phyloP scores from a whole-genome alignment of 2,329 filamentous ascomycete species.

The Periconia sp. region DNA sequence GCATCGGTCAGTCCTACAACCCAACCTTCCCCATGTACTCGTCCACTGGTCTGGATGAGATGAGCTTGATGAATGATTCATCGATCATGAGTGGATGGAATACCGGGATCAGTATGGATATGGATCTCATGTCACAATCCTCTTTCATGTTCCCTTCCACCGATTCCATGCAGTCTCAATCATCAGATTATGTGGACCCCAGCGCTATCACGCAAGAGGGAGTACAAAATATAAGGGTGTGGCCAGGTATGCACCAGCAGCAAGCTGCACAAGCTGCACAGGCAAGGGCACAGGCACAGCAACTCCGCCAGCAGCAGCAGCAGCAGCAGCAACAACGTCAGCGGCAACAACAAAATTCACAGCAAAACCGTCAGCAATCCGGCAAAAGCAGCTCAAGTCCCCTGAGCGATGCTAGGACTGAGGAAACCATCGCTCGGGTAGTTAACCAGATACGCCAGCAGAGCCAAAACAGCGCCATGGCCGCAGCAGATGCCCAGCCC shows the following conservation, averaged over 20 bases:
- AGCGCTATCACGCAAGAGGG: constrained; percentile 69
- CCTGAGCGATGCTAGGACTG: constrained; percentile 53
- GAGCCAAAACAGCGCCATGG: constrained; percentile 56
- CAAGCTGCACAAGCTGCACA: constrained; percentile 67
- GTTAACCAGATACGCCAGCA: constrained; percentile 86
- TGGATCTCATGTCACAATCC: constrained; percentile 57
- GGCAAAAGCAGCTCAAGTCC: constrained; percentile 43
- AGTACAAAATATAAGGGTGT: constrained; percentile 69
- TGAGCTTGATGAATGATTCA: constrained; percentile 54
- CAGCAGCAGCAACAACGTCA: constrained; percentile 56
- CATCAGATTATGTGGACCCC: constrained; percentile 69
- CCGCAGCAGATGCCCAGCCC: constrained; percentile 53
- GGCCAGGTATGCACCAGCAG: constrained; percentile 92
- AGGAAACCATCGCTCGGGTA: constrained; percentile 92
- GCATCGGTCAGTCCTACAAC: constrained; percentile 64
- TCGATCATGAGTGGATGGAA: constrained; percentile 59
- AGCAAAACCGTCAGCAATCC: constrained; percentile 26
- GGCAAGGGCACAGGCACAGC: constrained; percentile 36
- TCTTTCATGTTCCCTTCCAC: constrained; percentile 65
- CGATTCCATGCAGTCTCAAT: constrained; percentile 40
- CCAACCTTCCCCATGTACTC: constrained; percentile 51
- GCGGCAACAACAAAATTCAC: constrained; percentile 39
- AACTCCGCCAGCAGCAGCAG: constrained; percentile 31
- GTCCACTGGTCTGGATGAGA: constrained; percentile 69
- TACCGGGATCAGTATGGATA: constrained; percentile 52